phyloP scores from a whole-genome alignment of 176 grass and related monocot species.

The Areca catechu region DNA sequence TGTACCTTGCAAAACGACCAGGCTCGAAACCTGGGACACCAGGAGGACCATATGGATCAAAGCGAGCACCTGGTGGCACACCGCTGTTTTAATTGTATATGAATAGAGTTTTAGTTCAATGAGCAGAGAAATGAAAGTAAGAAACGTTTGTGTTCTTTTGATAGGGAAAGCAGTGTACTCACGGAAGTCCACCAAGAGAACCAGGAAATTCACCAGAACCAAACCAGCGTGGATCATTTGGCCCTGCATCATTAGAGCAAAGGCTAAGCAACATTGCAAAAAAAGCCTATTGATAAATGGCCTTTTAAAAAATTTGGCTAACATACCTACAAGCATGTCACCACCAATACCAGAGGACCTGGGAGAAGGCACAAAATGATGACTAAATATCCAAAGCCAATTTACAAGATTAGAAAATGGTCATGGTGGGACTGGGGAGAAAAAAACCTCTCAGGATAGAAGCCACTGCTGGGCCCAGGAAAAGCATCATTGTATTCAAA shows the following conservation, averaged over 20 bases:
- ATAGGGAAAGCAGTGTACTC: conserved; percentile 17
- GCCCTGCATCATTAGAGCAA: conserved; percentile 34
- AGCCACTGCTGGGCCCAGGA: conserved; percentile 65
- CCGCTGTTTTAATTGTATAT: conserved; percentile 29
- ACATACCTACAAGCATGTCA: conserved; percentile 78
- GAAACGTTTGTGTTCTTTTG: not conserved
- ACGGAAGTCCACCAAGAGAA: conserved; percentile 36
- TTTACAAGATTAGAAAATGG: not conserved
- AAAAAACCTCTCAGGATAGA: conserved; percentile 62
- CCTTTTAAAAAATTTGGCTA: conserved; percentile 7
- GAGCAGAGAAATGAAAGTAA: too few relatives aligned
- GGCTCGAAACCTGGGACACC: conserved; percentile 86
- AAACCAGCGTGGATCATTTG: conserved; percentile 77
- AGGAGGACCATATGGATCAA: conserved; percentile 74
- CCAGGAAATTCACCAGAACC: conserved; percentile 39
- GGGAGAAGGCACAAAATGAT: conserved; percentile 18
- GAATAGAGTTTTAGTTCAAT: too few relatives aligned
- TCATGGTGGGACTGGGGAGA: not conserved
- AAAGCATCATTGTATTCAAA: conserved; percentile 55
- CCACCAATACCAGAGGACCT: conserved; percentile 52
- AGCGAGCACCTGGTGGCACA: conserved; percentile 46
- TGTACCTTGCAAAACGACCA: conserved; percentile 65
- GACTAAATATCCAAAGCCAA: not conserved
- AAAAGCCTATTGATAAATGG: not conserved
- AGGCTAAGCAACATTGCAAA: not conserved